These are phyloP conservation scores for Sutorius eximius DNA, from an alignment of 1,284 basidiomycete genomes.

Conservation along the genomic window DNA sequence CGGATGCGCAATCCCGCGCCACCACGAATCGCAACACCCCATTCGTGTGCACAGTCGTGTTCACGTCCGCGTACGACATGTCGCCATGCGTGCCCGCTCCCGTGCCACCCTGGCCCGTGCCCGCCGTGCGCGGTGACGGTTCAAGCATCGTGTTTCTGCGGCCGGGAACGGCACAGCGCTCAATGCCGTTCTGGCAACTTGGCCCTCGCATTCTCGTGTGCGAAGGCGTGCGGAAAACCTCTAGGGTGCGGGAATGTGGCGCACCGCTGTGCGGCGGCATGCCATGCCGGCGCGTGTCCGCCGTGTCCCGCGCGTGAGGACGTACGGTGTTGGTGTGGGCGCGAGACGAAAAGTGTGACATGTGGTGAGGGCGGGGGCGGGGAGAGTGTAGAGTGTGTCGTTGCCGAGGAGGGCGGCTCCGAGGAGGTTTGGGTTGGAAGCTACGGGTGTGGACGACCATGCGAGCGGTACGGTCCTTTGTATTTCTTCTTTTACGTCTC, in stretches of 20 bases:
- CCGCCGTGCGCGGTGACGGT: conserved; percentile 64
- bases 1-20: conserved; percentile 70
- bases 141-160: conserved; percentile 64
- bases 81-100: conserved; percentile 68
- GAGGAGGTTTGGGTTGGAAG: conserved; percentile 64
- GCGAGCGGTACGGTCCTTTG: conserved; percentile 50
- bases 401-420: conserved; percentile 17
- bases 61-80: conserved; percentile 66
- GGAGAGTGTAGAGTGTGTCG: conserved; percentile 17
- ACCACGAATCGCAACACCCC: conserved; percentile 71
- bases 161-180: conserved; percentile 58
- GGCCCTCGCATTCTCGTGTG: conserved; percentile 44
- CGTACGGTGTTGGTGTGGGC: conserved; percentile 78
- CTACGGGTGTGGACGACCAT: conserved; percentile 64
- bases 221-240: conserved; percentile 56
- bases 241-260: conserved; percentile 61
- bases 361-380: conserved; percentile 62
- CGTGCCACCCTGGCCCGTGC: conserved; percentile 78
- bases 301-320: conserved; percentile 58
- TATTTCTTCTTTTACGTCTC: not conserved
- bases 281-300: conserved; percentile 74
- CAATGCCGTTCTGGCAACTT: conserved; percentile 53
- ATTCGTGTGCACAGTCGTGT: conserved; percentile 83
- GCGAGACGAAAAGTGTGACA: conserved; percentile 53
- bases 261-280: conserved; percentile 62